Base-by-base conservation (phyloP, 2,329 filamentous ascomycete genomes). In the Hortaea sp. region DNA sequence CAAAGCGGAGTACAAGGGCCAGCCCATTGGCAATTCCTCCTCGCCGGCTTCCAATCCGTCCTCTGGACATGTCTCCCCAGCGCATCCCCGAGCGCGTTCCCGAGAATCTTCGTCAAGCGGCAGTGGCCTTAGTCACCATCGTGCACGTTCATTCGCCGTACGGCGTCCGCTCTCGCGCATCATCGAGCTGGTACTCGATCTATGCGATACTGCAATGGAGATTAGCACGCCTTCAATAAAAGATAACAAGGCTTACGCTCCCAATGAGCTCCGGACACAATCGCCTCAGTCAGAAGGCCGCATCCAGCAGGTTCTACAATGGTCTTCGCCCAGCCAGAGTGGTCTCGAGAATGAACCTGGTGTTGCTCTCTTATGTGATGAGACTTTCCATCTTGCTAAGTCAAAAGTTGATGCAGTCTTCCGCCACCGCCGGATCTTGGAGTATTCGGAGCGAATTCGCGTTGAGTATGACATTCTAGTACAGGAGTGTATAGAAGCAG, bases 261-360 rank as follows among this genome's bases (percentile, higher is more conserved):
- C 69, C 6, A 83, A 85, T 42, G 88, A 95, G 52, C 81, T 97
- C 52, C 81, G 90, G 41, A 95, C 90, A 0, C 85, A 95, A 62
- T 98, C 92, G 4, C 92, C 92, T 0, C 87, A 95, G 61, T 98
- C 94, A 0, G 92, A 98, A 63, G 92, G 87, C 39, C 82, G 90
- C 30, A 94, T 97, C 56, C 85, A 86, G 1, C 92, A 98, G 65
- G 89, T 98, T 5, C 66, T 94, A 55, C 88, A 95, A 63, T 98
- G 94, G 92, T 88, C 95, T 60, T 95, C 90, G 5, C 92, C 92
- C 0, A 89, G 87, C 57, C 85, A 84, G 42, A 90, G 90, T 59
- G 92, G 88, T 0, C 69, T 95, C 11, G 92, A 98, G 52, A 88
- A 95, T 63, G 90, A 97, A 62, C 86, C 94, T 60, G 92, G 92